Evolutionary conservation across 2,329 filamentous ascomycete genomes (phyloP).

Genomic region (Ascochyta lentis): DNA sequence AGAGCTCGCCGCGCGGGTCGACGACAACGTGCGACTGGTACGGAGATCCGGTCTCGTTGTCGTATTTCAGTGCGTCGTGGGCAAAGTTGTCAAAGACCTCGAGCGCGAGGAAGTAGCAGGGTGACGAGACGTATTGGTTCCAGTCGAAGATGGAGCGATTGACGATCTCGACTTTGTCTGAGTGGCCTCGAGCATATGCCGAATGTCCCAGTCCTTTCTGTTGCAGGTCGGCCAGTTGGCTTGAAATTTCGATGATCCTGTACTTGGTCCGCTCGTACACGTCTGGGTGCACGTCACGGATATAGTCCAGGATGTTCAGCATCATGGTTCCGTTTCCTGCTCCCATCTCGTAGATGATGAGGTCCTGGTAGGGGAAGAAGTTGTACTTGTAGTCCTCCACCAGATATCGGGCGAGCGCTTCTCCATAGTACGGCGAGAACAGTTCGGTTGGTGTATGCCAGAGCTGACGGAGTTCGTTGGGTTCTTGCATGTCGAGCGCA

Average conservation of each 20-base stretch:
- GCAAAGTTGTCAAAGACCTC: conserved; percentile 99
- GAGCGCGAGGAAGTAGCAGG: conserved; percentile 96
- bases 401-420: conserved; percentile 95
- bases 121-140: conserved; percentile 83
- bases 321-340: conserved; percentile 97
- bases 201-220: conserved; percentile 70
- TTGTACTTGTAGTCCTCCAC: conserved; percentile 95
- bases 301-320: conserved; percentile 97
- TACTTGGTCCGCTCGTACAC: conserved; percentile 94
- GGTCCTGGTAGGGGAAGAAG: conserved; percentile 92
- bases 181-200: conserved; percentile 75
- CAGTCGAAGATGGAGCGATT: conserved; percentile 96
- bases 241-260: conserved; percentile 95
- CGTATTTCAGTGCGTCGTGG: conserved; percentile 92
- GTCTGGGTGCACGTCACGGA: conserved; percentile 84
- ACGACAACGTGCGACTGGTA: conserved; percentile 90
- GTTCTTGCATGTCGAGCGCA: conserved; percentile 73
- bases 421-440: conserved; percentile 94
- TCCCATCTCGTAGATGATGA: conserved; percentile 98
- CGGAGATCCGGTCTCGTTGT: conserved; percentile 78
- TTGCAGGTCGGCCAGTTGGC: conserved; percentile 79
- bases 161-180: conserved; percentile 88
- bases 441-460: conserved; percentile 99
- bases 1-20: conserved; percentile 85
- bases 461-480: conserved; percentile 81